These are phyloP conservation scores for Filosporella fistucella DNA, from an alignment of 495 filamentous ascomycete species.

Conservation along the genomic window DNA sequence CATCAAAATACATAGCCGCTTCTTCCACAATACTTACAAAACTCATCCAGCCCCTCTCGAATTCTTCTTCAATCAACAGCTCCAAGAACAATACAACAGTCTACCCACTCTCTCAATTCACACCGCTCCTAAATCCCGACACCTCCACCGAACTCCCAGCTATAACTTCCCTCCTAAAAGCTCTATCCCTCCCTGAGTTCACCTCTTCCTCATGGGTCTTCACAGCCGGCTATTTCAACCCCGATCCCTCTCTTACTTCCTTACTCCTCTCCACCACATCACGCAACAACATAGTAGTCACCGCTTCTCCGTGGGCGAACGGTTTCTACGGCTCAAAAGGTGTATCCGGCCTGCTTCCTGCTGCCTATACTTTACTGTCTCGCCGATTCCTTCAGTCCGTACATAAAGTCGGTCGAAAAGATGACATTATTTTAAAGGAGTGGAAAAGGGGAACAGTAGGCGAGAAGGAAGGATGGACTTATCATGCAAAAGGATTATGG, in stretches of 20 bases:
- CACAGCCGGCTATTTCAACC: conserved; percentile 98
- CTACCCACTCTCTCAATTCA: conserved; percentile 83
- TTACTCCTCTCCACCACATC: conserved; percentile 70
- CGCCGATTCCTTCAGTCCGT: conserved; percentile 75
- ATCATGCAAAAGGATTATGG: conserved; percentile 98
- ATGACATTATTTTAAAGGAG: conserved; percentile 70
- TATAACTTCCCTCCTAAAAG: conserved; percentile 66
- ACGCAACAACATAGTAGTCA: conserved; percentile 72
- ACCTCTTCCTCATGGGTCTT: conserved; percentile 80
- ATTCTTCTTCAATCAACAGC: conserved; percentile 14
- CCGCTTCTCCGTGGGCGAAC: conserved; percentile 92
- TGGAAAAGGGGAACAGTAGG: conserved; percentile 83
- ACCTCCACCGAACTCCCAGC: conserved; percentile 85
- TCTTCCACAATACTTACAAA: conserved; percentile 61
- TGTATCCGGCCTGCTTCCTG: conserved; percentile 82
- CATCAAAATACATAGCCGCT: conserved; percentile 60
- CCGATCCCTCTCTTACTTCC: conserved; percentile 72
- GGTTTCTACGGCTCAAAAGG: conserved; percentile 91
- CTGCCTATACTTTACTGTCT: conserved; percentile 85
- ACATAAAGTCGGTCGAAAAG: conserved; percentile 50
- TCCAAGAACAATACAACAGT: conserved; percentile 60
- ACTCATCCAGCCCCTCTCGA: conserved; percentile 49
- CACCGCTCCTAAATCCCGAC: conserved; percentile 66
- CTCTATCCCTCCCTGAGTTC: conserved; percentile 55
- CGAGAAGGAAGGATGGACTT: conserved; percentile 85